Conservation (phyloP, 441 rosid genomes). For the Brassica hybrid region DNA sequence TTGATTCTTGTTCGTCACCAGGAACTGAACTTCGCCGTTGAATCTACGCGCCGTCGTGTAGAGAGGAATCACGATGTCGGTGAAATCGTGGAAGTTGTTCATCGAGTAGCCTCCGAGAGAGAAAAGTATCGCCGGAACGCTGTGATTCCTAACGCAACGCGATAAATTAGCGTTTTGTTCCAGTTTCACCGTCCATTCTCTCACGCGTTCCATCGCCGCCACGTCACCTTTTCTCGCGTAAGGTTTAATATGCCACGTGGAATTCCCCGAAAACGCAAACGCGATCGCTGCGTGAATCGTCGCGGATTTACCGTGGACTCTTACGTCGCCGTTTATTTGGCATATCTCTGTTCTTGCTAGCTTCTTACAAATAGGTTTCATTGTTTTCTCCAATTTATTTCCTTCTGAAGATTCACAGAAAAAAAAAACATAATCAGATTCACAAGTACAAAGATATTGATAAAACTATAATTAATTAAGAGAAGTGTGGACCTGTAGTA, state of each 20-base stretch:
- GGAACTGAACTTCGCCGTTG: too few relatives aligned
- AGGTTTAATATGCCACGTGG: conserved; percentile 45
- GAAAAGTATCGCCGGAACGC: conserved; percentile 69
- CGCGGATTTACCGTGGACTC: conserved; percentile 44
- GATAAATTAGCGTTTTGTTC: conserved; percentile 30
- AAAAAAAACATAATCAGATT: not conserved
- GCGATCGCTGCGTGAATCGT: conserved; percentile 27
- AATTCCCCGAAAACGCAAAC: conserved; percentile 24
- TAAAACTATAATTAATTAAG: not conserved
- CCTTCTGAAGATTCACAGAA: conserved; percentile 20
- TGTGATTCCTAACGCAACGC: conserved; percentile 33
- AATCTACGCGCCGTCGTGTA: too few relatives aligned
- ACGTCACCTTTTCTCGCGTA: conserved; percentile 51
- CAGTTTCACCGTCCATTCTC: conserved; percentile 65
- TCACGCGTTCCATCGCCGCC: conserved; percentile 53
- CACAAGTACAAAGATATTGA: not conserved
- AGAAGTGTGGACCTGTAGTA: conserved; percentile 3
- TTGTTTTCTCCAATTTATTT: not conserved
- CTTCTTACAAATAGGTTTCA: conserved; percentile 37
- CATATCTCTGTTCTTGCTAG: conserved; percentile 44
- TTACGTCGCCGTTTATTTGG: conserved; percentile 45
- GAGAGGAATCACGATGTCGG: too few relatives aligned
- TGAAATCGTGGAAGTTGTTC: too few relatives aligned
- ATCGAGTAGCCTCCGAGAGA: too few relatives aligned
- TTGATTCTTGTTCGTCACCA: too few relatives aligned